Percentiles rank a stretch among this genome's conserved stretches.
Evolutionary conservation across 805 yeast species (phyloP).

Genomic region (Citeromyces matritensis): DNA sequence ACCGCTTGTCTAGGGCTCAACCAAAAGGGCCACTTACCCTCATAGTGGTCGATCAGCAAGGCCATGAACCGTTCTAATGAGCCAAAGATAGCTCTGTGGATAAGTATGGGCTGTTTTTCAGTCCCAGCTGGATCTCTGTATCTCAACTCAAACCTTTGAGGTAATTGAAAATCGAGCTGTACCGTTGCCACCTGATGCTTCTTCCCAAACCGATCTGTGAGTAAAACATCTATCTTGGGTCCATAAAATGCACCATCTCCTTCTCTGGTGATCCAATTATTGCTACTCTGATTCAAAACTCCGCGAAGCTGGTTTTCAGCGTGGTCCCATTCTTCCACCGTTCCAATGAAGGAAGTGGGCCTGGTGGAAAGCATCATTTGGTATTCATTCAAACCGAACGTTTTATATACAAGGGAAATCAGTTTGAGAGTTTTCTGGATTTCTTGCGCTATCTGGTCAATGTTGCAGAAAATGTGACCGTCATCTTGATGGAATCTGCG

Average conservation of each 20-base stretch:
- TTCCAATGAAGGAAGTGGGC: constrained; percentile 75
- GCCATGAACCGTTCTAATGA: constrained; percentile 90
- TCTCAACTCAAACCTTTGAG: constrained; percentile 63
- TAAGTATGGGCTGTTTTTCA: constrained; percentile 71
- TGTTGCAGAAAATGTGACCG: constrained; percentile 87
- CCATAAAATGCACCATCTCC: constrained; percentile 99
- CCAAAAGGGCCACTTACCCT: constrained; percentile 98
- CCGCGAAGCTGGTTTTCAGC: constrained; percentile 59
- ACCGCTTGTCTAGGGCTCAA: constrained; percentile 82
- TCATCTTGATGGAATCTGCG: constrained; percentile 96
- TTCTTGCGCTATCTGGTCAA: constrained; percentile 62
- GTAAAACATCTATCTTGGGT: constrained; percentile 82
- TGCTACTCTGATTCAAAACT: constrained; percentile 36
- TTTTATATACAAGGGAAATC: constrained; percentile 58
- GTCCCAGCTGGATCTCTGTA: constrained; percentile 41
- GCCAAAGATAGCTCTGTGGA: constrained; percentile 92
- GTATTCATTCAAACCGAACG: constrained; percentile 46
- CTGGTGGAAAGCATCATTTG: constrained; percentile 70
- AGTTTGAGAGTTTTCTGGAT: constrained; percentile 58
- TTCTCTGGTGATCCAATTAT: constrained; percentile 54
- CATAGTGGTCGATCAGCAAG: constrained; percentile 73
- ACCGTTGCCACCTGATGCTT: constrained; percentile 91
- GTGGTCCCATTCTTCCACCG: constrained; percentile 56
- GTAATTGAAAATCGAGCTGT: constrained; percentile 90
- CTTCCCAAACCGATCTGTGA: constrained; percentile 68